Conservation (phyloP, 2,329 filamentous ascomycete species). For the Botryotinia narcissicola region DNA sequence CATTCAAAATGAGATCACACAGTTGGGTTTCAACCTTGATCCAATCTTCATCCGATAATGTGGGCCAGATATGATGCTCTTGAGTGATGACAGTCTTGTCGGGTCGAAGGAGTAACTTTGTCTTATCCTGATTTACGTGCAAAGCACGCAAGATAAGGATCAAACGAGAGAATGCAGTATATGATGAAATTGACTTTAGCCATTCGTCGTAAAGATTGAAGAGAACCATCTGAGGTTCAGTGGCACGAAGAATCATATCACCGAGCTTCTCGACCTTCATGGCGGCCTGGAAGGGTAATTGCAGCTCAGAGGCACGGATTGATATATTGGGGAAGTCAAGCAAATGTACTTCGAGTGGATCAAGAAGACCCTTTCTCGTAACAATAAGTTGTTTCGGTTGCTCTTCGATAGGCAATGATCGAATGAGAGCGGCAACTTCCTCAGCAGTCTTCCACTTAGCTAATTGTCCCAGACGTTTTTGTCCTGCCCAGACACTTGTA, state of each 20-base stretch:
- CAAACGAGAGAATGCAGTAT: conserved; percentile 95
- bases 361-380: conserved; percentile 91
- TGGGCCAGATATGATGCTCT: conserved; percentile 98
- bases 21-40: conserved; percentile 98
- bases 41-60: conserved; percentile 93
- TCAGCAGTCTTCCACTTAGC: conserved; percentile 99
- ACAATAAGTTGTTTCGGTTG: conserved; percentile 99
- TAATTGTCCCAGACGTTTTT: conserved; percentile 96
- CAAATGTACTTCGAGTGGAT: conserved; percentile 94
- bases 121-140: conserved; percentile 98
- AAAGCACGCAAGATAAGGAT: conserved; percentile 90
- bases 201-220: conserved; percentile 99
- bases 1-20: conserved; percentile 92
- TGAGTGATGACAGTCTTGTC: conserved; percentile 99
- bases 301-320: conserved; percentile 93
- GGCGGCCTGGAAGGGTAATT: conserved; percentile 96
- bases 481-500: conserved; percentile 97
- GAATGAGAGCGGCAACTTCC: conserved; percentile 96
- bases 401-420: conserved; percentile 93
- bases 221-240: conserved; percentile 98
- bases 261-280: conserved; percentile 99
- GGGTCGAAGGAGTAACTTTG: conserved; percentile 88
- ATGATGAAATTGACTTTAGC: conserved; percentile 97
- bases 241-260: conserved; percentile 97
- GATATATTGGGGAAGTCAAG: conserved; percentile 99